Conservation (phyloP, 2,329 filamentous ascomycete species). For the Bipolaris bicolor region DNA sequence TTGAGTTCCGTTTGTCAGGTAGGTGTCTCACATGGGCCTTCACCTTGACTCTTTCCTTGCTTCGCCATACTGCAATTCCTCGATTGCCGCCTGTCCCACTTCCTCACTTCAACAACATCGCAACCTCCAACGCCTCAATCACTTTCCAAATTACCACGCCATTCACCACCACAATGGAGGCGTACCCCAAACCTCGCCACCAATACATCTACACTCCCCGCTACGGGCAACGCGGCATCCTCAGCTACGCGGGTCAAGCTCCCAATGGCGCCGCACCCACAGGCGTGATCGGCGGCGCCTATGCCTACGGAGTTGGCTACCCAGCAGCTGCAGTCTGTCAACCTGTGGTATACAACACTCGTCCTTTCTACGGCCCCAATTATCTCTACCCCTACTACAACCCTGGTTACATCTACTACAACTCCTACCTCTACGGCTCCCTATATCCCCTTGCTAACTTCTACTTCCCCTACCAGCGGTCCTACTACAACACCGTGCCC, state of each 20-base stretch:
- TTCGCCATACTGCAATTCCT: conserved; percentile 2
- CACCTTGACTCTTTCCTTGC: conserved; percentile 18
- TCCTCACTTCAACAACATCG: not conserved
- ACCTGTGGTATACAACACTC: conserved; percentile 35
- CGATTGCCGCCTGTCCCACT: conserved; percentile 1
- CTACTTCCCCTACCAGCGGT: conserved; percentile 41
- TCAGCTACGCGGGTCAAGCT: conserved; percentile 36
- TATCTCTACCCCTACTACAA: conserved; percentile 23
- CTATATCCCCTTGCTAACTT: conserved; percentile 46
- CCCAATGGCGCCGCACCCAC: conserved; percentile 35
- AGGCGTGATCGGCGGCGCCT: conserved; percentile 28
- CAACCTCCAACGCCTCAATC: not conserved
- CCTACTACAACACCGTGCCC: conserved; percentile 35
- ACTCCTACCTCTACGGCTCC: conserved; percentile 32
- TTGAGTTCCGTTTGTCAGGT: conserved; percentile 10
- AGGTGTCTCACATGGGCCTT: conserved; percentile 11
- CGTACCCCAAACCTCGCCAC: conserved; percentile 40
- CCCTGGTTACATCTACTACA: conserved; percentile 34
- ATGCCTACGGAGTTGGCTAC: conserved; percentile 24
- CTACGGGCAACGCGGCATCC: conserved; percentile 36
- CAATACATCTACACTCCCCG: conserved; percentile 41
- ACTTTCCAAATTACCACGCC: not conserved
- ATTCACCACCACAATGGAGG: conserved; percentile 23
- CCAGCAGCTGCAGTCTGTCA: conserved; percentile 21
- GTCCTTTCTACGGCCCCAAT: conserved; percentile 25